Evolutionary conservation across 1,284 basidiomycete genomes (phyloP).

Genomic region (Trichosporon sp.): DNA sequence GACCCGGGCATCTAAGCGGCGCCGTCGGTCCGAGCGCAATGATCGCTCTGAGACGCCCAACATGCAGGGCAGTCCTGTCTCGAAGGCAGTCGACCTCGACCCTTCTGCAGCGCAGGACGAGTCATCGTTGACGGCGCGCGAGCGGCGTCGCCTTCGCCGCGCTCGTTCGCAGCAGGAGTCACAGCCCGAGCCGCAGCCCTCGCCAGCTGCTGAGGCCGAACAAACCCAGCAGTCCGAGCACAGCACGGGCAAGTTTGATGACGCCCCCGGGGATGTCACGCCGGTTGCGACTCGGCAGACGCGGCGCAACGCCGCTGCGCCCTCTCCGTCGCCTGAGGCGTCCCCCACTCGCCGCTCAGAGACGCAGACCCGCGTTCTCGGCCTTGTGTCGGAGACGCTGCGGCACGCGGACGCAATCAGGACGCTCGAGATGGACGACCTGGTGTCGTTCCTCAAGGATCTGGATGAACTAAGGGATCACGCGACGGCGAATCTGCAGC

Average conservation of each 20-base stretch:
- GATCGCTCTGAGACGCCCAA: not conserved
- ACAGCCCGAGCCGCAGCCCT: constrained; percentile 4
- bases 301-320: not conserved
- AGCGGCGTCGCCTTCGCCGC: constrained; percentile 1
- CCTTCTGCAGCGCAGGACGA: not conserved
- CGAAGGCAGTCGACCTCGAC: not conserved
- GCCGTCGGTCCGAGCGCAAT: not conserved
- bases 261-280: constrained; percentile 12
- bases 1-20: constrained; percentile 1
- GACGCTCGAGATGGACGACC: constrained; percentile 29
- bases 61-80: not conserved
- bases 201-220: constrained; percentile 29
- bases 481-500: constrained; percentile 13
- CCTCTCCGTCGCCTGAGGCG: not conserved
- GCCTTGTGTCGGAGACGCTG: constrained; percentile 26
- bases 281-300: not conserved
- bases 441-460: constrained; percentile 23
- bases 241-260: not conserved
- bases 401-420: constrained; percentile 21
- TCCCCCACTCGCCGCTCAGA: constrained; percentile 19
- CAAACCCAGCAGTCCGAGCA: not conserved
- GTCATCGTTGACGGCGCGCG: not conserved
- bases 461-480: constrained; percentile 27
- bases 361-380: constrained; percentile 26
- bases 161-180: not conserved